Evolutionary conservation across 2,329 filamentous ascomycete species (phyloP).

Genomic region (Alternaria viburni): DNA sequence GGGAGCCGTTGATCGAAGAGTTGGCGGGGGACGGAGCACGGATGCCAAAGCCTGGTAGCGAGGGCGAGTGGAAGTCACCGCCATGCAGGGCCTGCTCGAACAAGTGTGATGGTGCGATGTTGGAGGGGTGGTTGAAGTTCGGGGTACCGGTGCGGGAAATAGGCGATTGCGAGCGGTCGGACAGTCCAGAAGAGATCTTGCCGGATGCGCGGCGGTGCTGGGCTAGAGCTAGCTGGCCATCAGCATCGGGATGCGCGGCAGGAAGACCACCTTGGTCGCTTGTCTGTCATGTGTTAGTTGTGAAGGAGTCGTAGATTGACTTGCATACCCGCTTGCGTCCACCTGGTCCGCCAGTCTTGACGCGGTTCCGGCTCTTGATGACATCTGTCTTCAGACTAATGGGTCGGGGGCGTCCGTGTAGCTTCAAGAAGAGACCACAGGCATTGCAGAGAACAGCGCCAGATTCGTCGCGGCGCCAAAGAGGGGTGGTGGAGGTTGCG

Average conservation of each 20-base stretch:
- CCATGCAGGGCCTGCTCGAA: slow-evolving; percentile 78
- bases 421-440: slow-evolving; percentile 95
- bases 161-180: slow-evolving; percentile 77
- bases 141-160: slow-evolving; percentile 82
- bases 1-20: slow-evolving; percentile 65
- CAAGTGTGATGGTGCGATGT: slow-evolving; percentile 75
- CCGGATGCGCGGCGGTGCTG: slow-evolving; percentile 71
- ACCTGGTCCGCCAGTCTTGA: slow-evolving; percentile 83
- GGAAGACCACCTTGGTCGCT: slow-evolving; percentile 61
- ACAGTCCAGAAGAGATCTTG: slow-evolving; percentile 73
- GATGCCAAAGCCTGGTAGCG: slow-evolving; percentile 50
- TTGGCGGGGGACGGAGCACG: slow-evolving; percentile 63
- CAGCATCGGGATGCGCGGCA: slow-evolving; percentile 62
- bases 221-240: slow-evolving; percentile 61
- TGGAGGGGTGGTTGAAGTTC: slow-evolving; percentile 68
- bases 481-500: slow-evolving; percentile 89
- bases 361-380: slow-evolving; percentile 98
- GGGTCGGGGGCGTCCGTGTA: slow-evolving; percentile 89
- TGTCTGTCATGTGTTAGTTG: slow-evolving; percentile 24
- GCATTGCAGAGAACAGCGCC: slow-evolving; percentile 98
- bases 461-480: slow-evolving; percentile 97
- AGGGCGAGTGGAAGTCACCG: slow-evolving; percentile 69
- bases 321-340: slow-evolving; percentile 79
- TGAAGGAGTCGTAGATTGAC: not conserved
- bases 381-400: slow-evolving; percentile 99